These are phyloP conservation scores for Zygosaccharomyces pseudobailii DNA, from an alignment of 1,139 yeast species.

Conservation along the genomic window DNA sequence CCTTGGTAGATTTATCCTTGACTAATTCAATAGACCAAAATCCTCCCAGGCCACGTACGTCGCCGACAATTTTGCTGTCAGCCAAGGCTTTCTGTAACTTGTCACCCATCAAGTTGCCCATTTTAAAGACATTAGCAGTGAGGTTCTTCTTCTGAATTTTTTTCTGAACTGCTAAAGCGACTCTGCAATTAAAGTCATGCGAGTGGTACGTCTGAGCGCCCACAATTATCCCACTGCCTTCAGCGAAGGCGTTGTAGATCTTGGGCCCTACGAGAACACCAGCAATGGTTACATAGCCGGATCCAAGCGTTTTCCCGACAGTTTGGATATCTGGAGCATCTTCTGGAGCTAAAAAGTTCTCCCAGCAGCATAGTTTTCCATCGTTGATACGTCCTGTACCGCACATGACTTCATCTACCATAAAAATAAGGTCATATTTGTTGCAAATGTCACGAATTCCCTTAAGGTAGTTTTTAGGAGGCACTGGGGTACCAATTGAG, in stretches of 20 bases:
- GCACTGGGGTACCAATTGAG: slow-evolving; percentile 52
- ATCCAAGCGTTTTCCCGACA: slow-evolving; percentile 61
- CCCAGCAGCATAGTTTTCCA: slow-evolving; percentile 51
- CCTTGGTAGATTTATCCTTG: slow-evolving; percentile 46
- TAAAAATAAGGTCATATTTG: slow-evolving; percentile 54
- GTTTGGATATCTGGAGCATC: slow-evolving; percentile 58
- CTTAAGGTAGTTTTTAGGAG: slow-evolving; percentile 53
- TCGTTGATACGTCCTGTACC: slow-evolving; percentile 51
- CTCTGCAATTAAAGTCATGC: slow-evolving; percentile 57
- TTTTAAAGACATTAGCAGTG: slow-evolving; percentile 46
- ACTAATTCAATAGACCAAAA: slow-evolving; percentile 58
- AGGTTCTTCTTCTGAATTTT: slow-evolving; percentile 43
- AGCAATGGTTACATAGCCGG: slow-evolving; percentile 59
- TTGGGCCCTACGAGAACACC: slow-evolving; percentile 53
- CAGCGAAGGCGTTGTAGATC: slow-evolving; percentile 41
- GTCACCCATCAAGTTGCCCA: slow-evolving; percentile 48
- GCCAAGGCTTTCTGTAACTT: slow-evolving; percentile 37
- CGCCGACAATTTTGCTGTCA: slow-evolving; percentile 43
- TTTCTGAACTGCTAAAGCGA: slow-evolving; percentile 55
- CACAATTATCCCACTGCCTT: slow-evolving; percentile 42
- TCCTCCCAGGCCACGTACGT: slow-evolving; percentile 58
- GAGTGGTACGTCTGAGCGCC: slow-evolving; percentile 62
- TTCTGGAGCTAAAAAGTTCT: slow-evolving; percentile 42
- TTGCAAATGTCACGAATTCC: slow-evolving; percentile 51
- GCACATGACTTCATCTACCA: slow-evolving; percentile 64